These are phyloP conservation scores for Globisporangium spinosum DNA, from an alignment of 352 stramenopile genomes.

Conservation along the genomic window DNA sequence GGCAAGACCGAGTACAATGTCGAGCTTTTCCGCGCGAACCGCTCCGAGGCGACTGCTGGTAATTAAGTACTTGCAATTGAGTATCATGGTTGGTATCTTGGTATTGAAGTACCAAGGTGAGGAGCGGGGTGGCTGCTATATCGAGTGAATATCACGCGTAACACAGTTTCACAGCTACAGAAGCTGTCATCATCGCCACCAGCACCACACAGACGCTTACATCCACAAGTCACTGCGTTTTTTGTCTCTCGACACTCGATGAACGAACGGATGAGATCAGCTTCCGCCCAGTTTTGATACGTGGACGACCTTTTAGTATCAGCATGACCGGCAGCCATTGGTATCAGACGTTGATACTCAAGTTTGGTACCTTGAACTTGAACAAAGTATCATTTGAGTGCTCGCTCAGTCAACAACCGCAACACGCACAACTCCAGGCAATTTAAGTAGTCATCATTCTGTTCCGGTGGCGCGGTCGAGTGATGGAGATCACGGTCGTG, in stretches of 20 bases:
- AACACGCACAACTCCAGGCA: neutral
- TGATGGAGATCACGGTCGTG: slow-evolving; percentile 15
- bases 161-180: too few relatives aligned
- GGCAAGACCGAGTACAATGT: slow-evolving; percentile 39
- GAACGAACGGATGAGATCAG: too few relatives aligned
- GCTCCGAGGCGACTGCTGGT: neutral
- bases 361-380: neutral
- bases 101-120: neutral
- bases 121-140: too few relatives aligned
- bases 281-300: too few relatives aligned
- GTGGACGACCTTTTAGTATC: too few relatives aligned
- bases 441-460: neutral
- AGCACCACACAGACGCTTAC: too few relatives aligned
- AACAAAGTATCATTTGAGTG: too few relatives aligned
- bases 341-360: neutral
- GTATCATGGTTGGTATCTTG: neutral
- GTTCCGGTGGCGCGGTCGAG: slow-evolving; percentile 1
- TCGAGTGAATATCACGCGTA: neutral
- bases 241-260: too few relatives aligned
- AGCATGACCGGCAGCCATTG: too few relatives aligned
- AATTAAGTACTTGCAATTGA: neutral
- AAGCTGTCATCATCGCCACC: too few relatives aligned
- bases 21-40: slow-evolving; percentile 35
- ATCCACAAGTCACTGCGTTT: too few relatives aligned
- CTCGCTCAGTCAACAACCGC: neutral